Evolutionary conservation across 352 stramenopile species (phyloP), one percentile per base, ranked within the genome.

Genomic region (Phytophthora foliorum): DNA sequence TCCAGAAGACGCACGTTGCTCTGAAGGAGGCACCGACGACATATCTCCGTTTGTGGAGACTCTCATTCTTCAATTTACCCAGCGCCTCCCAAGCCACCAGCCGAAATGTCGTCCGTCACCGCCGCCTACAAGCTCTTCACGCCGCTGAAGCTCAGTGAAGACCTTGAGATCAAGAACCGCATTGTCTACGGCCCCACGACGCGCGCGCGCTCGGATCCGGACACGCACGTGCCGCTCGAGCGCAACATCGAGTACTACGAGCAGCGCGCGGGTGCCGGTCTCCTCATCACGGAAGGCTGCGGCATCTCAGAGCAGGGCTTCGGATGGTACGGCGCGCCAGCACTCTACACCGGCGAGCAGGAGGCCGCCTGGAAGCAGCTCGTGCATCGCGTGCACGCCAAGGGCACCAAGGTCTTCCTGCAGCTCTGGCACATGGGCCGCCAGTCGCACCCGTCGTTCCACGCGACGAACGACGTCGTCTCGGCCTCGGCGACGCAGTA

Each of bases 111-210:
- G 16, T 22, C 19, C 22, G 34, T 24, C 19, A 48, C 50, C 21
- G 32, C 51, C 51, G 51, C 48, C 51, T 58, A 46, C 51, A 58
- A 46, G 34, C 34, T 58, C 21, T 58, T 58, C 51, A 58, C 51
- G 14, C 51, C 51, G 13, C 22, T 58, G 21, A 24, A 58, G 16
- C 31, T 58, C 10, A 21, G n/a, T 21, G n/a, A 48, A 16, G 34
- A 24, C 34, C 34, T 58, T 21, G 51, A 46, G 34, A 38, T 58
- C 51, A 57, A 57, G 50, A 57, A 57, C 50, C 50, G 50, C n/a
- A 57, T 57, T 19, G 29, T 57, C 4, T 57, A 58, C 21, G 51
- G 51, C 14, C 51, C 51, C 22, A 34, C 34, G 9, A 58, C 50
- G 13, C 34, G 51, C 1, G 51, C 51, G 3, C 51, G 51, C n/a